Evolutionary conservation across 2,329 filamentous ascomycete species (phyloP).

Genomic region (Blumeriella jaapii): DNA sequence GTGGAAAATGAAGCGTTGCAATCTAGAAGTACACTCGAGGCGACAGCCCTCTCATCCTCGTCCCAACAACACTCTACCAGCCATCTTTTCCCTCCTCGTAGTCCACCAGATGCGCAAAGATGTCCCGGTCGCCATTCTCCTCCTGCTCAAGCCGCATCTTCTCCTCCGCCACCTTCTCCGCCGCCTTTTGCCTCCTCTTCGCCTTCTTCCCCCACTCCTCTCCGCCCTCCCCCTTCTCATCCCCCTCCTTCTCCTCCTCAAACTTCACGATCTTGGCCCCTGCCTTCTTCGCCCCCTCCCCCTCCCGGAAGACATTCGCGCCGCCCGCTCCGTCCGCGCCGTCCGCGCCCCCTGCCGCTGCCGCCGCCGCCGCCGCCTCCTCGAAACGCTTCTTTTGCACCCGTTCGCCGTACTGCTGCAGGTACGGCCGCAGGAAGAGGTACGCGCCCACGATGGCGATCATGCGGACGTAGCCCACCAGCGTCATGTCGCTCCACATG

Average conservation of each 20-base stretch:
- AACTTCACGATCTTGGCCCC: slow-evolving; percentile 38
- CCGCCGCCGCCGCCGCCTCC: slow-evolving; percentile 20
- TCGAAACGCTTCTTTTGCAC: slow-evolving; percentile 54
- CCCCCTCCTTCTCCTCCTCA: slow-evolving; percentile 38
- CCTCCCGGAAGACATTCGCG: slow-evolving; percentile 1
- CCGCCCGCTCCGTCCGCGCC: slow-evolving; percentile 18
- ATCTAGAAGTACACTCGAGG: too few species aligned
- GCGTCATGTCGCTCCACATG: slow-evolving; percentile 39
- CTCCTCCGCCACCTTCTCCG: slow-evolving; percentile 54
- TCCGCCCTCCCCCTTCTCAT: slow-evolving; percentile 28
- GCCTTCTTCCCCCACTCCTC: slow-evolving; percentile 59
- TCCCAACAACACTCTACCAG: slow-evolving; percentile 11
- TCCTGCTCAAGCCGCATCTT: slow-evolving; percentile 43
- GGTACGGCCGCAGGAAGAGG: slow-evolving; percentile 59
- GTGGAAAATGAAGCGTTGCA: too few species aligned
- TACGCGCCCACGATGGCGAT: slow-evolving; percentile 63
- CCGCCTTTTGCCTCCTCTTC: slow-evolving; percentile 53
- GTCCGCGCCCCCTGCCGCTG: slow-evolving; percentile 23
- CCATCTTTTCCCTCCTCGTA: slow-evolving; percentile 25
- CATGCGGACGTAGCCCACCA: slow-evolving; percentile 53
- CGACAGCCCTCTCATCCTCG: background rate
- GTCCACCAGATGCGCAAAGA: slow-evolving; percentile 57
- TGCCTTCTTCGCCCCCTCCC: slow-evolving; percentile 41
- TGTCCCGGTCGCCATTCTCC: slow-evolving; percentile 62
- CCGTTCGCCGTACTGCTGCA: slow-evolving; percentile 55